These are phyloP conservation scores for Citrullus colocynthis DNA, from an alignment of 306 rosid genomes.

Conservation along the genomic window DNA sequence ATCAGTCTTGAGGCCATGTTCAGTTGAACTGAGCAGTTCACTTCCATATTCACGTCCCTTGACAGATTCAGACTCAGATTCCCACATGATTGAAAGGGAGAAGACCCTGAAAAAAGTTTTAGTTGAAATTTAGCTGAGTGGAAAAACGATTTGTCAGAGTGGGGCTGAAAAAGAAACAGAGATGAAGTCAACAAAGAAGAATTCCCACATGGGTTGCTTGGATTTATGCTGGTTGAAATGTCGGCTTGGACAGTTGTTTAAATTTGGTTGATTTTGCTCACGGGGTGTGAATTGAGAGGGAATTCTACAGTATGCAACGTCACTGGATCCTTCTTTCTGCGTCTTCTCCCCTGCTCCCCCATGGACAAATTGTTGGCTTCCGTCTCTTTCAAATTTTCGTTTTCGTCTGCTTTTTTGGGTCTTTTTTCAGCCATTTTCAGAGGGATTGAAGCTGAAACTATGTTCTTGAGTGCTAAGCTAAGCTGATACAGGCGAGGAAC, in stretches of 20 bases:
- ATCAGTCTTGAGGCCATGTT: constrained; percentile 59
- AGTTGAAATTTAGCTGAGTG: constrained; percentile 12
- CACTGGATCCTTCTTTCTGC: not conserved
- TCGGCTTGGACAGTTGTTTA: constrained; percentile 31
- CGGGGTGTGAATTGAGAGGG: constrained; percentile 70
- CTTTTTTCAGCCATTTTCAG: not conserved
- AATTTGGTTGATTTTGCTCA: constrained; percentile 18
- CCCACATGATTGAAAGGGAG: constrained; percentile 70
- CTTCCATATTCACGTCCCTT: constrained; percentile 49
- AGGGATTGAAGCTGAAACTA: too few species aligned
- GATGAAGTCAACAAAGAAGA: constrained; percentile 13
- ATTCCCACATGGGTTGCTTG: constrained; percentile 63
- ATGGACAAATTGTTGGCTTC: not conserved
- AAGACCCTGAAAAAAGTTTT: constrained; percentile 16
- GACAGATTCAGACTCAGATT: constrained; percentile 64
- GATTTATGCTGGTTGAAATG: constrained; percentile 39
- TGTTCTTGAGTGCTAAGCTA: too few species aligned
- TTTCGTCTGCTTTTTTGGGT: too few species aligned
- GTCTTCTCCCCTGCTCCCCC: not conserved
- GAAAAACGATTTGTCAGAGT: not conserved
- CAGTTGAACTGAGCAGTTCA: constrained; percentile 49
- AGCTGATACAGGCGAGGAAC: not conserved
- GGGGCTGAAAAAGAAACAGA: constrained; percentile 9
- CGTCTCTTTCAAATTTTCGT: not conserved
- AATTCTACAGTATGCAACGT: not conserved